Evolutionary conservation across 192 early-diverging fungal genomes (phyloP).

Genomic region (Backusella westeae): DNA sequence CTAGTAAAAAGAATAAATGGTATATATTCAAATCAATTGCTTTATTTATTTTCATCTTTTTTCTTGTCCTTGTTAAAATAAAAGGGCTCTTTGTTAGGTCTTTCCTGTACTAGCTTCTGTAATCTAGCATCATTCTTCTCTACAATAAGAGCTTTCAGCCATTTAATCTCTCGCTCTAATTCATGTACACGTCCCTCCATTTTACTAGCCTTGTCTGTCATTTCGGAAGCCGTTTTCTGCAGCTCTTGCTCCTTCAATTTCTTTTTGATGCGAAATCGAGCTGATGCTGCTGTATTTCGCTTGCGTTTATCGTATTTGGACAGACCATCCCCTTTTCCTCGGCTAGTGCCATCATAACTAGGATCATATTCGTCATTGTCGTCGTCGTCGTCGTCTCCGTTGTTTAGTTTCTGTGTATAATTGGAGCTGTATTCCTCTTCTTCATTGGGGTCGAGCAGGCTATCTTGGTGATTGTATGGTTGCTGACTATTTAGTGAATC

Average conservation of each 20-base stretch:
- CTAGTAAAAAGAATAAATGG: not conserved
- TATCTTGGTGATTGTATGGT: not conserved
- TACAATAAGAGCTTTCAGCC: constrained; percentile 53
- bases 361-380: not conserved
- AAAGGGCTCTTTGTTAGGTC: not conserved
- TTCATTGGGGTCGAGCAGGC: not conserved
- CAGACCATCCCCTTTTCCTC: not conserved
- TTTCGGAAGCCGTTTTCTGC: constrained; percentile 74
- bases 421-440: not conserved
- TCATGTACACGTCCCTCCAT: constrained; percentile 80
- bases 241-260: constrained; percentile 85
- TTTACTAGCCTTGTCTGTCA: constrained; percentile 68
- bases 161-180: constrained; percentile 88
- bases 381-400: not conserved
- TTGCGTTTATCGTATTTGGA: constrained; percentile 79
- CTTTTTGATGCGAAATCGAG: constrained; percentile 92
- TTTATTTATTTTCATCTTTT: not conserved
- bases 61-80: not conserved
- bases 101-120: constrained; percentile 5
- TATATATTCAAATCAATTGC: not conserved
- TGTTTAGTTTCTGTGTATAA: not conserved
- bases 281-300: constrained; percentile 92
- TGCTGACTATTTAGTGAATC: not conserved
- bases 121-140: constrained; percentile 35
- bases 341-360: not conserved